Percentiles rank a stretch among this genome's conserved stretches.
Evolutionary conservation across 1,284 basidiomycete species (phyloP).

Genomic region (Neolentinus lepideus): DNA sequence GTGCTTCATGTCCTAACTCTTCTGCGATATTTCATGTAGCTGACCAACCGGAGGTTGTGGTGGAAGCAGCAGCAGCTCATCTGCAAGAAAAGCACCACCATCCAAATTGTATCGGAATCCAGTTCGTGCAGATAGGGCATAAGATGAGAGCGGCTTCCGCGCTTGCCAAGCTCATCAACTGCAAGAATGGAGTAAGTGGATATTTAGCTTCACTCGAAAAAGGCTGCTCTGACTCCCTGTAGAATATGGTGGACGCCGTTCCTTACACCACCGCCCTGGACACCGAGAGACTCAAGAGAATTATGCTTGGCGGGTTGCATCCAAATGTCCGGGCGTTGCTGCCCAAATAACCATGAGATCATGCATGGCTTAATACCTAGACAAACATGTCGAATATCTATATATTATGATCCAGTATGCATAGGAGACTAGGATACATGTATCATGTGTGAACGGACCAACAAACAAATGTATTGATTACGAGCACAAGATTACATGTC

Average conservation of each 20-base stretch:
- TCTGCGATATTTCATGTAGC: constrained; percentile 24
- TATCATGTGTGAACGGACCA: too few species aligned
- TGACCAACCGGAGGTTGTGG: constrained; percentile 42
- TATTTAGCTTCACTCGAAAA: background rate
- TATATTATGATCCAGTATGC: too few species aligned
- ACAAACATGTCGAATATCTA: too few species aligned
- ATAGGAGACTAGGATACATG: too few species aligned
- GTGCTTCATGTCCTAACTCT: background rate
- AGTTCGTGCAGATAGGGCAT: constrained; percentile 46
- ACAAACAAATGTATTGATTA: too few species aligned
- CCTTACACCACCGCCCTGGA: background rate
- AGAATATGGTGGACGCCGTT: constrained; percentile 6
- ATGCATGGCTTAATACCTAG: background rate
- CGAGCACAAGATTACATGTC: too few species aligned
- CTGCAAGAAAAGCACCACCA: constrained; percentile 28
- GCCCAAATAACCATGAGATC: background rate
- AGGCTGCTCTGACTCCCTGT: background rate
- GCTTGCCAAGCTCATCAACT: constrained; percentile 25
- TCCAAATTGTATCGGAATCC: constrained; percentile 29
- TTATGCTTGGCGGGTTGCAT: constrained; percentile 2
- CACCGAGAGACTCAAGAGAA: background rate
- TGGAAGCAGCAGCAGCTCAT: constrained; percentile 38
- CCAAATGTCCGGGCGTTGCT: constrained; percentile 3
- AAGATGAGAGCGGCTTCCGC: constrained; percentile 35
- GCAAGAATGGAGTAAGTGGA: background rate